These are phyloP conservation scores for Penium margaritaceum DNA, from an alignment of 139 green algal species.

Conservation along the genomic window DNA sequence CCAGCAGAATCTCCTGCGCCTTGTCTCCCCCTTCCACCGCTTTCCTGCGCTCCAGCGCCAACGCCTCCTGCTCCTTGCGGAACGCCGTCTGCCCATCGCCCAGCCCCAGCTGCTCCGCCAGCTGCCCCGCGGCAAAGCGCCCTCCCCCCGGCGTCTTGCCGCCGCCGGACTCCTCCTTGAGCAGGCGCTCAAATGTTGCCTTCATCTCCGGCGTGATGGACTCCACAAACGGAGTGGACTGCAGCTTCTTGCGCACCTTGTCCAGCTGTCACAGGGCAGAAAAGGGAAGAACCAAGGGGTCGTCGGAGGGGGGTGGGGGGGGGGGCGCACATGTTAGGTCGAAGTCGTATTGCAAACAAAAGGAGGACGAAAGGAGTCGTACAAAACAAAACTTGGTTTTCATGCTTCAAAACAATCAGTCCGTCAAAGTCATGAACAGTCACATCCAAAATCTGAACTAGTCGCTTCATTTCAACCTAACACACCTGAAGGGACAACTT, in stretches of 20 bases:
- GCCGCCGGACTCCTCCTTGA: background rate
- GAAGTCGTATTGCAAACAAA: no score
- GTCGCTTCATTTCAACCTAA: no score
- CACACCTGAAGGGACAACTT: no score
- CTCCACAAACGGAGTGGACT: background rate
- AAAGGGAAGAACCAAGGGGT: background rate
- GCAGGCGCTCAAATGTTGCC: background rate
- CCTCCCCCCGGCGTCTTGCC: background rate
- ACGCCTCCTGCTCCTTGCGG: background rate
- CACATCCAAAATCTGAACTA: no score
- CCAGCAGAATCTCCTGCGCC: slow-evolving; percentile 4
- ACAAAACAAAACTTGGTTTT: no score
- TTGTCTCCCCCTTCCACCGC: background rate
- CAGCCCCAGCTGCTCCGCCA: slow-evolving; percentile 1
- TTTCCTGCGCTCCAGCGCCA: slow-evolving; percentile 1
- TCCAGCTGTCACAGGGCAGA: background rate
- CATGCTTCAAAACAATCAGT: no score
- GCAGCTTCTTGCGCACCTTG: background rate
- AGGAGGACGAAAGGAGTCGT: no score
- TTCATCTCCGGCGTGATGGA: background rate
- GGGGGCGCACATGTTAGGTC: no score
- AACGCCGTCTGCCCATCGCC: background rate
- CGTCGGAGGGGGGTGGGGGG: background rate
- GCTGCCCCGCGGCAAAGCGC: background rate
- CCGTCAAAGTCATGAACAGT: no score